These are phyloP conservation scores for Simmondsia chinensis DNA, from an alignment of 148 eudicot species.

Conservation along the genomic window DNA sequence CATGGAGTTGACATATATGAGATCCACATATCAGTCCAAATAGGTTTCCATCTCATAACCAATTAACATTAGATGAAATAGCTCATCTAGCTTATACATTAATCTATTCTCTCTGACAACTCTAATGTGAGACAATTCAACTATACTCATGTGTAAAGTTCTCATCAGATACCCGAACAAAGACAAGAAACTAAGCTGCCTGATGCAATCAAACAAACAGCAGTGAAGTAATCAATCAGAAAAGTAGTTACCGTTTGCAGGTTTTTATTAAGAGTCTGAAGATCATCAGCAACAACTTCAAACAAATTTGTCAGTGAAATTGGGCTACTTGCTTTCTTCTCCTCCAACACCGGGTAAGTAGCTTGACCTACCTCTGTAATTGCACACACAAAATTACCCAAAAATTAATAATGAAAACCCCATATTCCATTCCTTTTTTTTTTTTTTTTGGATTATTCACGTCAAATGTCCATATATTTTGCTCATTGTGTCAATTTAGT, in stretches of 20 bases:
- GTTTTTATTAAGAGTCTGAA: conserved; percentile 63
- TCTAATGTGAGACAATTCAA: too few species aligned
- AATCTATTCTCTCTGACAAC: too few species aligned
- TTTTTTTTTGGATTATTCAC: not conserved
- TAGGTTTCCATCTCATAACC: too few species aligned
- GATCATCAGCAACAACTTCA: conserved; percentile 84
- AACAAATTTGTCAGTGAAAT: conserved; percentile 42
- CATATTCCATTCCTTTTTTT: not conserved
- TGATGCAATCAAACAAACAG: not conserved
- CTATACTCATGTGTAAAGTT: too few species aligned
- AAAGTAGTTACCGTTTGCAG: conserved; percentile 49
- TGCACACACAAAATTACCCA: not conserved
- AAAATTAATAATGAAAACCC: not conserved
- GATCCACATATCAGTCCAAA: too few species aligned
- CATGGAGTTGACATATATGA: too few species aligned
- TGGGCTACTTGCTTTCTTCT: conserved; percentile 30
- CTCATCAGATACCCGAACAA: not conserved
- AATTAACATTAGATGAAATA: too few species aligned
- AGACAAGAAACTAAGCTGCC: not conserved
- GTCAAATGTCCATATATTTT: too few species aligned
- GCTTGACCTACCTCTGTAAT: conserved; percentile 38
- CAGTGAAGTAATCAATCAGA: not conserved
- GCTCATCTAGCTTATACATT: too few species aligned
- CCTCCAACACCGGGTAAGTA: conserved; percentile 41
- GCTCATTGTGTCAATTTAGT: too few species aligned